A percentile compares a stretch with the other conserved stretches of the same genome.
Evolutionary conservation across 2,329 filamentous ascomycete genomes (phyloP).

Genomic region (Chaetomiaceae sp.): DNA sequence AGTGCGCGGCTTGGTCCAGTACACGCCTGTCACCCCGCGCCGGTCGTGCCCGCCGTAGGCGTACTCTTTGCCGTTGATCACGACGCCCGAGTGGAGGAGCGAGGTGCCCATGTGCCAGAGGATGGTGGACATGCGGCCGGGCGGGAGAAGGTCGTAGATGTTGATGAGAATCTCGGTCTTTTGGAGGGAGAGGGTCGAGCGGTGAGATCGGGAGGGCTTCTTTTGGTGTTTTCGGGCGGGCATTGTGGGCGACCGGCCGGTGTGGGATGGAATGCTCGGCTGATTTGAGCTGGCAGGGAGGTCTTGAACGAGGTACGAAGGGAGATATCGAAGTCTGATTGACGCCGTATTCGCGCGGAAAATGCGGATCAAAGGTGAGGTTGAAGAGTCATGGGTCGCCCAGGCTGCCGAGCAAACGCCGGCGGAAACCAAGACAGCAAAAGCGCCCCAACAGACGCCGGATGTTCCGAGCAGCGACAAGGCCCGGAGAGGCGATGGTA

Average conservation of each 20-base stretch:
- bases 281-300: too few relatives aligned
- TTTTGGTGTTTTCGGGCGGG: constrained; percentile 40
- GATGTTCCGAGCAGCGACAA: not conserved
- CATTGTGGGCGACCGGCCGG: constrained; percentile 34
- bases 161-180: constrained; percentile 73
- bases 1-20: constrained; percentile 70
- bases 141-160: constrained; percentile 74
- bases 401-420: not conserved
- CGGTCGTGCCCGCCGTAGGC: constrained; percentile 79
- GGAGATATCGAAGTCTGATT: not conserved
- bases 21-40: constrained; percentile 69
- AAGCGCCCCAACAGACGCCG: not conserved
- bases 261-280: not conserved
- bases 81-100: constrained; percentile 77
- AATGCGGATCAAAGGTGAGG: not conserved
- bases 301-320: not conserved
- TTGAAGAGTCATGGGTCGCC: not conserved
- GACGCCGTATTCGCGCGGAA: not conserved
- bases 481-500: not conserved
- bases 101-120: constrained; percentile 75
- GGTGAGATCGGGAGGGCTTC: constrained; percentile 45
- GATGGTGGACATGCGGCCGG: constrained; percentile 67
- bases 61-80: constrained; percentile 76
- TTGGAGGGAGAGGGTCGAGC: constrained; percentile 63
- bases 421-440: constrained; percentile 1